A percentile compares a stretch with the other conserved stretches of the same genome.
Conservation (phyloP, 2,329 filamentous ascomycete genomes). For the Aureobasidium sp. region DNA sequence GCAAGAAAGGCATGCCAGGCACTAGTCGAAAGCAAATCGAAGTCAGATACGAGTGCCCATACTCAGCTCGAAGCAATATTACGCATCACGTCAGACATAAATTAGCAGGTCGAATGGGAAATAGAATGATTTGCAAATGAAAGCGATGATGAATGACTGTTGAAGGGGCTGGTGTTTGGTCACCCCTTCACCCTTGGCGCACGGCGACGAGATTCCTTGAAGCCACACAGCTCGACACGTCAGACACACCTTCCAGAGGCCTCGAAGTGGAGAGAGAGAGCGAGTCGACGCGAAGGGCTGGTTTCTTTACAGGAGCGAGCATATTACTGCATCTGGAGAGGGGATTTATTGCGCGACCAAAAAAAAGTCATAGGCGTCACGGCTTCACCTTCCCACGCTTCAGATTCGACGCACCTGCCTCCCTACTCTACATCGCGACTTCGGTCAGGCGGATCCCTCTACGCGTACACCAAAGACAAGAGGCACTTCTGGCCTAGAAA, state of each 20-base stretch:
- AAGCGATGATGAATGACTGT: background rate
- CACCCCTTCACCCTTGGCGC: background rate
- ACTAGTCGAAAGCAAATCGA: slow-evolving; percentile 1
- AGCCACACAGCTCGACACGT: slow-evolving; percentile 3
- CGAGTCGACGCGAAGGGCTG: background rate
- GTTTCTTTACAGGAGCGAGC: background rate
- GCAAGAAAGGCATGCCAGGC: background rate
- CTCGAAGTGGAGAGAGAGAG: background rate
- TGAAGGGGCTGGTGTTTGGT: slow-evolving; percentile 5
- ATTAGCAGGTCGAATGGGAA: background rate
- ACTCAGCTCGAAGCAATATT: slow-evolving; percentile 3
- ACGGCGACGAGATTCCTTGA: slow-evolving; percentile 1
- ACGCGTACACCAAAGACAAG: background rate
- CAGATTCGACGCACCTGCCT: slow-evolving; percentile 9
- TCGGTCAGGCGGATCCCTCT: background rate
- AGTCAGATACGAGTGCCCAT: background rate
- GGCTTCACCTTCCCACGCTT: background rate
- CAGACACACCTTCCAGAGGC: background rate
- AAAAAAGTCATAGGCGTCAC: slow-evolving; percentile 11
- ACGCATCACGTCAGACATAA: slow-evolving; percentile 5
- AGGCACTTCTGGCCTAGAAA: background rate
- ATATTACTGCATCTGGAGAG: background rate
- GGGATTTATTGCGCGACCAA: background rate
- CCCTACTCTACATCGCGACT: background rate
- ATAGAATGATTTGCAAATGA: background rate